phyloP scores from a whole-genome alignment of 129 eudicot species.

The Escallonia rubra region DNA sequence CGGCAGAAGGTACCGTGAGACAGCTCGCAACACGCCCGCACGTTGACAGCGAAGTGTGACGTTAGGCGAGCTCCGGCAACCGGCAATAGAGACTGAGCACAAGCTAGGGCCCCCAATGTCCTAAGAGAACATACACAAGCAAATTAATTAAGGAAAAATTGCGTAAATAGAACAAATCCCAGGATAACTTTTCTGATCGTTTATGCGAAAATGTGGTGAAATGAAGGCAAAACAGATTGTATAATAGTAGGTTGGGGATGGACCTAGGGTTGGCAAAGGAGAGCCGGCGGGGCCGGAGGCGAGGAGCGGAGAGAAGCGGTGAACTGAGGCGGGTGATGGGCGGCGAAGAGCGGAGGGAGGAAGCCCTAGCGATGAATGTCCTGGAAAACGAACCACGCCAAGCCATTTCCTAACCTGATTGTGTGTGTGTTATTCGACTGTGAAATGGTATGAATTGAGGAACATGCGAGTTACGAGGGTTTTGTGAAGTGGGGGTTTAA shows the following conservation, averaged over 20 bases:
- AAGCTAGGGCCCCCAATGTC: constrained; percentile 74
- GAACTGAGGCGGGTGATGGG: constrained; percentile 56
- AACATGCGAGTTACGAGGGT: neutral
- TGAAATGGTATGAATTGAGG: neutral
- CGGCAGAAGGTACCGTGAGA: constrained; percentile 98
- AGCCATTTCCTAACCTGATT: constrained; percentile 43
- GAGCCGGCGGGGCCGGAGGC: constrained; percentile 56
- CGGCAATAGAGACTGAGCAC: constrained; percentile 65
- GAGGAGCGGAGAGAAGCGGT: constrained; percentile 47
- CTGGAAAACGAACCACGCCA: constrained; percentile 82
- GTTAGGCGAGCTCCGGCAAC: constrained; percentile 50
- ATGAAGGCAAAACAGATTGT: neutral
- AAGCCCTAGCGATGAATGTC: constrained; percentile 57
- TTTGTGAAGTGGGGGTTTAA: neutral
- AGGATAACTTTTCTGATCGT: neutral
- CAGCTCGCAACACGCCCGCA: constrained; percentile 83
- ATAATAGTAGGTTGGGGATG: neutral
- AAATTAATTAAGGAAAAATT: neutral
- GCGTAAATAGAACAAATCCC: neutral
- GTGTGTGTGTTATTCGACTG: too few species aligned
- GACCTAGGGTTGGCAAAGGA: constrained; percentile 63
- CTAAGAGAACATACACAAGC: constrained; percentile 19
- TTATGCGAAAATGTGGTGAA: neutral
- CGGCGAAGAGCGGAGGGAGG: constrained; percentile 54
- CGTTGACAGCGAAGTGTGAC: constrained; percentile 48